A percentile compares a stretch with the other conserved stretches of the same genome.
phyloP scores from a whole-genome alignment of 108 stramenopile species.

The Cyclotella distinguenda region DNA sequence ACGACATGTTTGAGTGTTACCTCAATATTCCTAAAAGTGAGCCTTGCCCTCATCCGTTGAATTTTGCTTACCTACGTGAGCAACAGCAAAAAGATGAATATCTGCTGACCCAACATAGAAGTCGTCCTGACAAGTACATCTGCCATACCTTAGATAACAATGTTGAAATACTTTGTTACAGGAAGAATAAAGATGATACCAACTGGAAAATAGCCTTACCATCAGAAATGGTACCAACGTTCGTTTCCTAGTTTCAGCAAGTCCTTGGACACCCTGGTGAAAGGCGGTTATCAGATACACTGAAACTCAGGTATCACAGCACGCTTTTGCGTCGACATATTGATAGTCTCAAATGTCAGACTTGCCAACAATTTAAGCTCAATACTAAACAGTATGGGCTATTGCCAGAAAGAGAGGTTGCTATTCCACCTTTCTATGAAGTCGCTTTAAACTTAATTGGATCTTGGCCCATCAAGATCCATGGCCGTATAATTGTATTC shows the following conservation, averaged over 20 bases:
- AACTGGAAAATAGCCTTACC: too few relatives aligned
- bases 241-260: conserved; percentile 6
- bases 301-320: not conserved
- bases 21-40: too few relatives aligned
- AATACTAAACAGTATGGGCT: not conserved
- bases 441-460: conserved; percentile 15
- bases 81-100: too few relatives aligned
- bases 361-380: conserved; percentile 1
- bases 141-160: too few relatives aligned
- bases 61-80: too few relatives aligned
- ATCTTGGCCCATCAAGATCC: conserved; percentile 14
- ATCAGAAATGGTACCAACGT: too few relatives aligned
- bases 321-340: not conserved
- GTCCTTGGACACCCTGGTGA: not conserved
- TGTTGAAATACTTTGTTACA: too few relatives aligned
- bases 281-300: not conserved
- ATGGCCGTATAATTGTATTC: conserved; percentile 10
- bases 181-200: too few relatives aligned
- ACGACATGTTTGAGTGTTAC: too few relatives aligned
- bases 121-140: too few relatives aligned
- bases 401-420: conserved; percentile 1
- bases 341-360: not conserved
- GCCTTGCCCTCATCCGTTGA: too few relatives aligned
- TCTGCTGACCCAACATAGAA: too few relatives aligned
- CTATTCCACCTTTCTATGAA: not conserved